phyloP scores from a whole-genome alignment of 2,329 filamentous ascomycete genomes.

The Ascosphaera aggregata region DNA sequence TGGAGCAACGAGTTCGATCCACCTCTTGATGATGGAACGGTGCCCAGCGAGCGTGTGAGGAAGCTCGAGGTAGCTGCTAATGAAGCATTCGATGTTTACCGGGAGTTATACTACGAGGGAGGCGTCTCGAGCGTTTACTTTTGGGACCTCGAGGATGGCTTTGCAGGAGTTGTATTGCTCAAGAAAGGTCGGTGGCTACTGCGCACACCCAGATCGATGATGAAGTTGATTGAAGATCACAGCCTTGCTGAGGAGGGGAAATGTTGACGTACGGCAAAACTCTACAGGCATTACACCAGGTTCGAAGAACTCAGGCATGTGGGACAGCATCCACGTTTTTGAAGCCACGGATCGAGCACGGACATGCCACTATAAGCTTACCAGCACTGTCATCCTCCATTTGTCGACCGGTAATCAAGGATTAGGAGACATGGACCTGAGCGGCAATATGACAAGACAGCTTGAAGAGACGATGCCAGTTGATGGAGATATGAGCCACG shows the following conservation, averaged over 20 bases:
- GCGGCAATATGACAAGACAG: conserved; percentile 95
- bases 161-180: conserved; percentile 81
- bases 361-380: conserved; percentile 90
- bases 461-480: conserved; percentile 79
- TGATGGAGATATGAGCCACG: conserved; percentile 77
- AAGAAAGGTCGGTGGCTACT: conserved; percentile 56
- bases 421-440: conserved; percentile 73
- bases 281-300: conserved; percentile 38
- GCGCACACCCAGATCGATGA: too few species aligned
- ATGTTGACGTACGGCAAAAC: not conserved
- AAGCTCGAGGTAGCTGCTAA: conserved; percentile 90
- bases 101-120: conserved; percentile 92
- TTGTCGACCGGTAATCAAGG: conserved; percentile 44
- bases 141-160: conserved; percentile 95
- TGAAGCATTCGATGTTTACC: conserved; percentile 89
- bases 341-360: conserved; percentile 85
- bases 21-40: conserved; percentile 62
- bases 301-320: conserved; percentile 52
- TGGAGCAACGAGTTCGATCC: conserved; percentile 99
- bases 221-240: too few species aligned
- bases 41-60: conserved; percentile 73
- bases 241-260: too few species aligned
- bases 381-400: conserved; percentile 84
- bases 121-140: conserved; percentile 93
- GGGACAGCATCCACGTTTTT: conserved; percentile 98